Base-by-base conservation (phyloP, 805 yeast species). In the Yamadazyma olivae region DNA sequence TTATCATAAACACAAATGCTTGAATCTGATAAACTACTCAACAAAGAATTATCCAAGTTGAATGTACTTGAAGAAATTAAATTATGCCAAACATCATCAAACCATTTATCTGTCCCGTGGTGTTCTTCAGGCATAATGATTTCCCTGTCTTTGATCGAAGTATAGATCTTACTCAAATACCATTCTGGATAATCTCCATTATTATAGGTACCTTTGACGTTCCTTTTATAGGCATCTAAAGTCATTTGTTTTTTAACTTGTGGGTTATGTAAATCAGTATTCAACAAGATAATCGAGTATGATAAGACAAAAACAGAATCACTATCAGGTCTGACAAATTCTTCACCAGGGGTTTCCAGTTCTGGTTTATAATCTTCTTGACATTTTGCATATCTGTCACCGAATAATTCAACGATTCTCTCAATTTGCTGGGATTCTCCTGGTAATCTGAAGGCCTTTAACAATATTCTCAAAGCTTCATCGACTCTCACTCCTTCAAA, bases 391-490 rank as follows among this genome's bases (percentile, higher is more conserved):
- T 87, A 93, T 40, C 85, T 77, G 27, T 79, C 81, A 3, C 95
- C 89, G 59, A 93, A 93, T 5, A 78, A 69, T 51, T 91, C 97
- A 19, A 93, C 83, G 12, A 91, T 77, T 50, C 96, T 74, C 57
- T 93, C 99, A 55, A 93, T 93, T 57, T 88, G 96, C 53, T 89
- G 98, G 0, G 97, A 84, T 61, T 93, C 99, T 41, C 99, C 99
- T 1, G 98, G 98, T 32, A 93, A 70, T 57, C 99, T 76, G 54
- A 93, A 91, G 15, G 84, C 76, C 38, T 85, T 83, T 46, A 95
- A 68, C 41, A 93, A 59, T 38, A 85, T 71, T 51, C 99, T 74
- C 35, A 93, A 67, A 0, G 96, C 96, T 59, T 91, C 97, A 58
- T 93, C 99, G 2, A 95, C 91, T 51, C 99, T 71, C 48, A 84